A percentile compares a stretch with the other conserved stretches of the same genome.
phyloP scores from a whole-genome alignment of 306 rosid genomes.

The Crataegus laevigata region DNA sequence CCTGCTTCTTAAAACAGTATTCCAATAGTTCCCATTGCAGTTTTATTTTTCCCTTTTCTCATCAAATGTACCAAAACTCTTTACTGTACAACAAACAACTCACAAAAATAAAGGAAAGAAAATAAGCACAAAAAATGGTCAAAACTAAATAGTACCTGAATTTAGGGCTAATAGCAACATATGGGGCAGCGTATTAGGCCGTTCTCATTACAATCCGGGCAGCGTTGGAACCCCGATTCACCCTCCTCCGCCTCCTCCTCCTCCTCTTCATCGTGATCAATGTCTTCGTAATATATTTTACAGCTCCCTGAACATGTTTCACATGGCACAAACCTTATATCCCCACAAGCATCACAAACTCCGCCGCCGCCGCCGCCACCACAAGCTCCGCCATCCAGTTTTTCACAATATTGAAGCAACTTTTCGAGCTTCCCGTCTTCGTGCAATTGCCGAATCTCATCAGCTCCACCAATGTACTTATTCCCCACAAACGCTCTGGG shows the following conservation, averaged over 20 bases:
- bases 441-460: constrained; percentile 57
- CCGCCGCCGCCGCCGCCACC: constrained; percentile 22
- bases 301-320: constrained; percentile 91
- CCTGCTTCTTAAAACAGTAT: constrained; percentile 19
- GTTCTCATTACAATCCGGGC: constrained; percentile 85
- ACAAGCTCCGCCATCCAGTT: constrained; percentile 9
- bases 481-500: constrained; percentile 72
- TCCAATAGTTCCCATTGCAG: constrained; percentile 21
- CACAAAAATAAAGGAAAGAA: constrained; percentile 9
- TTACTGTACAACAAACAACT: constrained; percentile 49
- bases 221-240: constrained; percentile 67
- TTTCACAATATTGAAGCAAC: constrained; percentile 51
- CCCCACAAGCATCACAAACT: constrained; percentile 82
- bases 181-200: constrained; percentile 73
- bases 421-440: constrained; percentile 83
- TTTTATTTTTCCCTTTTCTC: constrained; percentile 9
- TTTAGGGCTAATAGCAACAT: constrained; percentile 47
- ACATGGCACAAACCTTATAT: constrained; percentile 86
- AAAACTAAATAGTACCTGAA: constrained; percentile 23
- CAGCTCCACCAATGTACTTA: constrained; percentile 70
- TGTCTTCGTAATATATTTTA: constrained; percentile 62
- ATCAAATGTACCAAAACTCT: constrained; percentile 20
- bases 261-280: constrained; percentile 17
- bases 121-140: constrained; percentile 24
- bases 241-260: constrained; percentile 18